Evolutionary conservation across 176 grass and related monocot species (phyloP), one percentile per base, ranked within the genome.

Genomic region (Cymbopogon citratus): DNA sequence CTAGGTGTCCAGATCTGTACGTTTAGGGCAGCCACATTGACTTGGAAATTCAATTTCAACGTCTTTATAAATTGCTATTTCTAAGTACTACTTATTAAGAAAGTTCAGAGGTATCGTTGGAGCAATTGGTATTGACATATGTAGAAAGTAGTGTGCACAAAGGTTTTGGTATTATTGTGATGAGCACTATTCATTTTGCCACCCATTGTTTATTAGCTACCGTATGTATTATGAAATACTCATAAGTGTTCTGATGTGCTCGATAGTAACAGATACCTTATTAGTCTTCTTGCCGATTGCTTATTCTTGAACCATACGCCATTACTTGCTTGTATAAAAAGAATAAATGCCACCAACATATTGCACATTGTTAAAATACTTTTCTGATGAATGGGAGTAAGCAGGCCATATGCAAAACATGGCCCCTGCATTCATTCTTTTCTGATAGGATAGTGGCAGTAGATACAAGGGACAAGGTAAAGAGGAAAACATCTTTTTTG

Each of bases 1-100:
- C 66, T 31, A 86, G 67, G 73, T 90, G 73, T 62, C 66, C 61
- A 86, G 73, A 90, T 90, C 79, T 69, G 48, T 19, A 11, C 9
- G 19, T 69, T 75, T 80, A 40, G 31, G 12, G 13, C 28, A 68
- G 11, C 5, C 26, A 51, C 43, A 9, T 4, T 38, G 29, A 56
- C 74, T 69, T 23, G 49, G 27, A 61, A 66, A 6, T 64, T 44
- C 71, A 57, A 72, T 52, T 54, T 34, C 56, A 60, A 34, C 0
- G 6, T 21, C 18, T 60, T 60, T 5, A 12, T 60, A 27, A 40
- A 39, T n/a, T 63, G 16, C 0, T 76, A 45, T 81, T 64, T 76
- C 24, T n/a, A n/a, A n/a, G n/a, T n/a, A n/a, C n/a, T n/a, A n/a
- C n/a, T n/a, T n/a, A n/a, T n/a, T n/a, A n/a, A n/a, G n/a, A n/a